Percentiles rank a stretch among this genome's conserved stretches.
Conservation (phyloP, 192 early-diverging fungal genomes). For the Spizellomyces punctatus region DNA sequence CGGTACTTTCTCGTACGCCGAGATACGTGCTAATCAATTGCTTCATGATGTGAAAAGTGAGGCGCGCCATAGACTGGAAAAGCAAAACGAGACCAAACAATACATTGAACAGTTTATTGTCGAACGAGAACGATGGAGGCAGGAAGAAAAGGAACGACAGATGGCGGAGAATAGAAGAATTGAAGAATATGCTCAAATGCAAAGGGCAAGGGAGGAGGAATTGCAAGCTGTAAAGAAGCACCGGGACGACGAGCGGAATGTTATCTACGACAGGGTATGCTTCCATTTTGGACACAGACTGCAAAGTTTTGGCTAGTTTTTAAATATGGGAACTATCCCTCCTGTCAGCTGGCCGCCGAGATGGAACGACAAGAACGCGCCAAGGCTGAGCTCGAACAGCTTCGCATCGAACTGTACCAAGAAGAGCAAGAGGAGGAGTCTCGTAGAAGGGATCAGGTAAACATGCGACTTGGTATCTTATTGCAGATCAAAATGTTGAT, state of each 20-base stretch:
- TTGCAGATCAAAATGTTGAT: not conserved
- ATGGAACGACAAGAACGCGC: constrained; percentile 49
- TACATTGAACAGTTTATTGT: constrained; percentile 56
- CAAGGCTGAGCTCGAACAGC: constrained; percentile 56
- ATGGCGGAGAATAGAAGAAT: constrained; percentile 53
- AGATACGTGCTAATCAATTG: no score
- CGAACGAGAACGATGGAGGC: constrained; percentile 51
- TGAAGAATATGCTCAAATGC: constrained; percentile 50
- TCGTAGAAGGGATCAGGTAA: constrained; percentile 43
- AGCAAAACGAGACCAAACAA: constrained; percentile 59
- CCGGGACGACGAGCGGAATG: constrained; percentile 44
- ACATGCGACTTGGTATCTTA: no score
- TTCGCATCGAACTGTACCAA: constrained; percentile 58
- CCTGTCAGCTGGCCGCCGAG: constrained; percentile 50
- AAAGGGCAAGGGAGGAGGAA: constrained; percentile 46
- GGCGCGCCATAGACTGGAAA: constrained; percentile 45
- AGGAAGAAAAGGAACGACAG: constrained; percentile 39
- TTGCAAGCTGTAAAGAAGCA: constrained; percentile 39
- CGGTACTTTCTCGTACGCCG: no score
- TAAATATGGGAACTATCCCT: not conserved
- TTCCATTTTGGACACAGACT: constrained; percentile 12
- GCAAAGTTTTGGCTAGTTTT: not conserved
- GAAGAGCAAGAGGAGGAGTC: constrained; percentile 57
- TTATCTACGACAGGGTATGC: constrained; percentile 51
- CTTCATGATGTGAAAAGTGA: constrained; percentile 32